These are phyloP conservation scores for Penicillium sp. DNA, from an alignment of 2,329 filamentous ascomycete species.

Conservation along the genomic window DNA sequence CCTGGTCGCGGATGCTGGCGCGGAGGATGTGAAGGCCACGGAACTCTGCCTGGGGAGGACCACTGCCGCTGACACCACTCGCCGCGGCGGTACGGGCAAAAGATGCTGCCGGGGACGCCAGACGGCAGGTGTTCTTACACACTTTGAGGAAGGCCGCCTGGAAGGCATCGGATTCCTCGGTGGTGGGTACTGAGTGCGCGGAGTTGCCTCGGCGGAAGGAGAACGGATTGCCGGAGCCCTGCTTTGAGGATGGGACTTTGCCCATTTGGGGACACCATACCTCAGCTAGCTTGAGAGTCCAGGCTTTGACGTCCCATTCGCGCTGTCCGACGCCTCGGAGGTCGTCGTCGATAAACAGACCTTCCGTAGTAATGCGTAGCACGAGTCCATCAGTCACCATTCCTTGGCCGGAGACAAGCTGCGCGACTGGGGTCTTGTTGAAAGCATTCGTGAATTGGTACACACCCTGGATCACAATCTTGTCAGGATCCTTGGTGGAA, in stretches of 20 bases:
- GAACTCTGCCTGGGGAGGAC: constrained; percentile 37
- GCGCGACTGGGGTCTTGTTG: constrained; percentile 82
- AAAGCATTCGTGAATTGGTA: constrained; percentile 91
- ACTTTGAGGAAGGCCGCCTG: constrained; percentile 61
- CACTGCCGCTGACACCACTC: constrained; percentile 28
- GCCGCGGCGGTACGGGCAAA: constrained; percentile 29
- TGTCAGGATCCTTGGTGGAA: constrained; percentile 84
- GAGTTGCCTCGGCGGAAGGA: constrained; percentile 44
- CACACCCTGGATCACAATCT: constrained; percentile 91
- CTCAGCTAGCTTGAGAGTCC: constrained; percentile 92
- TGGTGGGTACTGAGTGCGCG: constrained; percentile 54
- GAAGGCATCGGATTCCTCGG: constrained; percentile 66
- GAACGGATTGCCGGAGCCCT: constrained; percentile 26
- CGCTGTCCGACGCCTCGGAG: constrained; percentile 85
- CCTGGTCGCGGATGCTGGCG: constrained; percentile 57
- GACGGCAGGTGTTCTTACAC: constrained; percentile 64
- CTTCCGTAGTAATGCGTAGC: constrained; percentile 87
- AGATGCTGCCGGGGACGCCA: constrained; percentile 42
- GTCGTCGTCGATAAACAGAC: constrained; percentile 96
- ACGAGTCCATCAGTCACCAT: constrained; percentile 89
- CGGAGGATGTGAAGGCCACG: constrained; percentile 56
- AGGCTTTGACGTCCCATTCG: constrained; percentile 98
- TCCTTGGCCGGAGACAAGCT: constrained; percentile 79
- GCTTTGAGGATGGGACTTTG: constrained; percentile 36
- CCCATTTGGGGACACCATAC: constrained; percentile 70